phyloP scores from a whole-genome alignment of 1,284 basidiomycete species.

The Puccinia coronata region DNA sequence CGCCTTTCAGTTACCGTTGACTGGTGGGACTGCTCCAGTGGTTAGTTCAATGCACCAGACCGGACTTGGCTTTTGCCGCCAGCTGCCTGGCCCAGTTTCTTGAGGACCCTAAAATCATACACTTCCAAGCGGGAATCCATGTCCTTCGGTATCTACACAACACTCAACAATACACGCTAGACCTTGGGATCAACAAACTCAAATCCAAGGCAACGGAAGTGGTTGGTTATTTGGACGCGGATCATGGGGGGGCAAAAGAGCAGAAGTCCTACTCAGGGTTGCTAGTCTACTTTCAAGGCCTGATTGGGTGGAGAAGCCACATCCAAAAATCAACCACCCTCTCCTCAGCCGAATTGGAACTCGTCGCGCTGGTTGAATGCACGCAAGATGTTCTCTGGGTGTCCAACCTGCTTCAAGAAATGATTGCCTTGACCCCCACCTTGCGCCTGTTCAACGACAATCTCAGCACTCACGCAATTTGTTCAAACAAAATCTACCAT shows the following conservation, averaged over 20 bases:
- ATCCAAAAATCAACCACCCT: constrained; percentile 13
- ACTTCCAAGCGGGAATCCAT: background rate
- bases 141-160: background rate
- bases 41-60: constrained; percentile 11
- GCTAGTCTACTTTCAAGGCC: background rate
- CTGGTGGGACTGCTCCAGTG: no score
- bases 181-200: background rate
- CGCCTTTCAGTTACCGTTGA: no score
- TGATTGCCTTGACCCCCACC: background rate
- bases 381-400: constrained; percentile 14
- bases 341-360: constrained; percentile 16
- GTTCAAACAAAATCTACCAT: no score
- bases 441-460: background rate
- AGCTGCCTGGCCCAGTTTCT: constrained; percentile 9
- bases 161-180: background rate
- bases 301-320: background rate
- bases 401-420: no score
- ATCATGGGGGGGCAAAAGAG: background rate
- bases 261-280: background rate
- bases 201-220: background rate
- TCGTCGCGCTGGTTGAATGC: background rate
- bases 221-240: constrained; percentile 5
- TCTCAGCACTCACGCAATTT: background rate
- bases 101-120: background rate
- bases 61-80: background rate